Percentiles rank a stretch among this genome's conserved stretches.
These are phyloP conservation scores for Pseudodiploospora longispora DNA, from an alignment of 2,329 filamentous ascomycete genomes.

Conservation along the genomic window DNA sequence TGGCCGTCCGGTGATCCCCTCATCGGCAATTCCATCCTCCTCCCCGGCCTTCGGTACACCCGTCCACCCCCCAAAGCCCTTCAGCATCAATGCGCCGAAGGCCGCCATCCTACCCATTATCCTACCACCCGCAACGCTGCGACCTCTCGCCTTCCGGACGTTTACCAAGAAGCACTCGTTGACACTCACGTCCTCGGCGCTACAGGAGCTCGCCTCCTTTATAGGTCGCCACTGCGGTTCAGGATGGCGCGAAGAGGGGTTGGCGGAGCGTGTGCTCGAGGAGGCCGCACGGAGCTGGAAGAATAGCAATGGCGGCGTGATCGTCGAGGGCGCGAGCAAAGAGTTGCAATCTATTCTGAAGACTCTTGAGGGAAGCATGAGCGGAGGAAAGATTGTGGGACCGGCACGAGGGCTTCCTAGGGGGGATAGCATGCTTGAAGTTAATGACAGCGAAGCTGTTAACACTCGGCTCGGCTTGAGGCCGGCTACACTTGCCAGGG, in stretches of 20 bases:
- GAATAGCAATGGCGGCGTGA: conserved; percentile 76
- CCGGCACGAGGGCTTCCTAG: conserved; percentile 41
- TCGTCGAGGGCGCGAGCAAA: conserved; percentile 74
- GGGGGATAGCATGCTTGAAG: conserved; percentile 57
- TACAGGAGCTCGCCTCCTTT: conserved; percentile 79
- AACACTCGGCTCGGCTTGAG: conserved; percentile 50
- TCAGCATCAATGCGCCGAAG: conserved; percentile 43
- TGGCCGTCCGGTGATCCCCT: conserved; percentile 24
- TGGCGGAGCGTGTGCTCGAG: conserved; percentile 86
- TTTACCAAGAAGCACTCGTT: conserved; percentile 98
- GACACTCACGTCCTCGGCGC: conserved; percentile 78
- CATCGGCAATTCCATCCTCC: conserved; percentile 70
- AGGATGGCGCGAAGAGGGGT: conserved; percentile 90
- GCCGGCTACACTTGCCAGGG: conserved; percentile 35
- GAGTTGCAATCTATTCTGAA: conserved; percentile 77
- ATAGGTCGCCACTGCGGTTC: conserved; percentile 91
- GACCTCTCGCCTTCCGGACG: conserved; percentile 86
- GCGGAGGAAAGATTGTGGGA: conserved; percentile 61
- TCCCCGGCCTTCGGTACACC: conserved; percentile 88
- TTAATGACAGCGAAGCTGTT: conserved; percentile 41
- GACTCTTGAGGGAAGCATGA: conserved; percentile 80
- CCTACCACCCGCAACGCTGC: conserved; percentile 75
- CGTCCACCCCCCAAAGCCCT: conserved; percentile 65
- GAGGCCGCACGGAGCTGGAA: conserved; percentile 92
- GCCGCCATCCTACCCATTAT: conserved; percentile 77